A percentile compares a stretch with the other conserved stretches of the same genome.
Conservation (phyloP, 495 filamentous ascomycete species). For the Emericellopsis terricola region DNA sequence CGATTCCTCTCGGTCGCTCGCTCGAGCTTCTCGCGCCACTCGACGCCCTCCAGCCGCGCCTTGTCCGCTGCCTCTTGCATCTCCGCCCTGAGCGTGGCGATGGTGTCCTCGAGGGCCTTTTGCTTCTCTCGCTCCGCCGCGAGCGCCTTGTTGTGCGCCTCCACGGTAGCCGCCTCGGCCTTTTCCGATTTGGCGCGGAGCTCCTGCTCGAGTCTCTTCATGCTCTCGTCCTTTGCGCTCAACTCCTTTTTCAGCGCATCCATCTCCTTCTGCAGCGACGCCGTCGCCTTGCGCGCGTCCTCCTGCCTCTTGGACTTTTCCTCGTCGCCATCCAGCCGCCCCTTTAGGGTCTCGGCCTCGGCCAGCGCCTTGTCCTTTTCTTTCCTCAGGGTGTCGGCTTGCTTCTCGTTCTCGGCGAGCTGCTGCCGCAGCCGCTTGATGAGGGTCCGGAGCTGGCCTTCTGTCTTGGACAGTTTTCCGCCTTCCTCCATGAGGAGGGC, state of each 20-base stretch:
- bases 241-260: constrained; percentile 46
- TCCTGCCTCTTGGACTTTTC: constrained; percentile 45
- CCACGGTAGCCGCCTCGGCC: constrained; percentile 47
- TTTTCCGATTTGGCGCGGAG: constrained; percentile 49
- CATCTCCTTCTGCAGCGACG: constrained; percentile 51
- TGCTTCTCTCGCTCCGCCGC: constrained; percentile 50
- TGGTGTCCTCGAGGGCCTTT: constrained; percentile 51
- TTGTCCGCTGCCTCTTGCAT: constrained; percentile 55
- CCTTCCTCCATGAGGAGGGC: constrained; percentile 83
- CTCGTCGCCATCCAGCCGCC: constrained; percentile 43
- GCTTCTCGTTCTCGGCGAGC: constrained; percentile 42
- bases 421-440: constrained; percentile 68
- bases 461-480: constrained; percentile 68
- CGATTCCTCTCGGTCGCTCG: constrained; percentile 56
- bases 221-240: constrained; percentile 42
- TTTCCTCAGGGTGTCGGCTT: constrained; percentile 38
- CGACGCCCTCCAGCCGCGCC: constrained; percentile 46
- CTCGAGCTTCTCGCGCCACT: constrained; percentile 51
- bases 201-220: constrained; percentile 52
- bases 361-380: constrained; percentile 51
- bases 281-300: constrained; percentile 45
- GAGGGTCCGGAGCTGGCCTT: constrained; percentile 62
- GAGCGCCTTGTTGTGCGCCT: constrained; percentile 42
- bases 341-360: constrained; percentile 36
- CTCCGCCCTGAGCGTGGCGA: constrained; percentile 56